Evolutionary conservation across 768 basidiomycete genomes (phyloP), one percentile per base, ranked within the genome.

Genomic region (Lactarius tabidus): DNA sequence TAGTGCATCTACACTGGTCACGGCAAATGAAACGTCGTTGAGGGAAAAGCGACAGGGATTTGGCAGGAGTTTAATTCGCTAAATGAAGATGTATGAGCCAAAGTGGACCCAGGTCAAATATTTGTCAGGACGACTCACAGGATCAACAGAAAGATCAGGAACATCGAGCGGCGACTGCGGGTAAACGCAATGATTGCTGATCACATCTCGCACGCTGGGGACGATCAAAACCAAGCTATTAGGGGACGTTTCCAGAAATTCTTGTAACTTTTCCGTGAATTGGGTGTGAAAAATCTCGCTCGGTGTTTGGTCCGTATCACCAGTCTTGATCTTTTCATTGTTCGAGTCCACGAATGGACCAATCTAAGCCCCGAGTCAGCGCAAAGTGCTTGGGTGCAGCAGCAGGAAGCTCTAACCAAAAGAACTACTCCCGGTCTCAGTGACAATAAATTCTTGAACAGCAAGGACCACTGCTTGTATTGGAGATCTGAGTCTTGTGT

Each of bases 261-360:
- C 73, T 2, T 77, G 75, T 3, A 98, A 75, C 12, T 81, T 82
- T 31, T 81, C 75, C 0, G 82, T 74, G 70, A 98, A 85, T 52
- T 86, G 81, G 7, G 78, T 75, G 33, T 82, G 78, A 77, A 98
- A 98, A 52, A 96, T 78, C 29, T 84, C 82, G 5, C 77, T 68
- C 0, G 91, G 89, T 1, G 84, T 78, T 57, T 80, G 76, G 63
- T 90, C 86, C 29, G 87, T 74, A 60, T 93, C 89, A 7, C 96
- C 97, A 4, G 79, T 75, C 72, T 85, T 87, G 68, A 98, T 83
- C 58, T 80, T 78, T 2, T 89, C 84, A 74, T 98, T 93, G 20
- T 81, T 74, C 0, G 84, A 76, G 69, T 98, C 94, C 51, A 98
- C 77, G 73, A 98, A 99, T 1, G 97, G 97, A 0, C 97, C 97